These are phyloP conservation scores for Suillus americanus DNA, from an alignment of 768 basidiomycete species.

Conservation along the genomic window DNA sequence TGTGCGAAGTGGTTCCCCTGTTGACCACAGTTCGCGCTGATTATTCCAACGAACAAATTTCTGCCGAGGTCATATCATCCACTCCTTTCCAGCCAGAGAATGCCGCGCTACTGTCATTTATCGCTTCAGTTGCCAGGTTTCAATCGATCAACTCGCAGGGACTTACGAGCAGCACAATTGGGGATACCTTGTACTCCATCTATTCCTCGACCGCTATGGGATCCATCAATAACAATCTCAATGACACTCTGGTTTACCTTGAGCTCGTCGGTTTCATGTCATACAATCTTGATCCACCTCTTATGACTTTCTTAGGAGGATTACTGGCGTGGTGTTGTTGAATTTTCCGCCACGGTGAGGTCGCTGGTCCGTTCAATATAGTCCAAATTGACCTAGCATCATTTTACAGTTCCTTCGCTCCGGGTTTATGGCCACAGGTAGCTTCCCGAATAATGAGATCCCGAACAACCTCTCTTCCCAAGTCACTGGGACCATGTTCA, in stretches of 20 bases:
- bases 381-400: not conserved
- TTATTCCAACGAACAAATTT: constrained; percentile 6
- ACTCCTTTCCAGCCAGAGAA: not conserved
- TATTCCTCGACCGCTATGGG: not conserved
- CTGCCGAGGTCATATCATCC: not conserved
- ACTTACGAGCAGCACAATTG: constrained; percentile 14
- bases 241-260: not conserved
- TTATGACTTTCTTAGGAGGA: not conserved
- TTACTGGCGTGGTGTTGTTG: constrained; percentile 11
- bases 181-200: constrained; percentile 18
- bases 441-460: not conserved
- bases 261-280: not conserved
- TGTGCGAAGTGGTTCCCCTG: constrained; percentile 10
- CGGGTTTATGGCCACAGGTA: not conserved
- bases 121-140: constrained; percentile 11
- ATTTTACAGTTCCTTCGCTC: constrained; percentile 7
- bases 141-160: constrained; percentile 14
- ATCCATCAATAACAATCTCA: not conserved
- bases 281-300: not conserved
- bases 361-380: too few relatives aligned
- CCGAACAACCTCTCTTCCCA: constrained; percentile 1
- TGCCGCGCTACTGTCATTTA: constrained; percentile 10
- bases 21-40: constrained; percentile 8
- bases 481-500: constrained; percentile 6
- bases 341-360: constrained; percentile 8